phyloP scores from a whole-genome alignment of 208 protist genomes.

The Trypanosoma brucei region DNA sequence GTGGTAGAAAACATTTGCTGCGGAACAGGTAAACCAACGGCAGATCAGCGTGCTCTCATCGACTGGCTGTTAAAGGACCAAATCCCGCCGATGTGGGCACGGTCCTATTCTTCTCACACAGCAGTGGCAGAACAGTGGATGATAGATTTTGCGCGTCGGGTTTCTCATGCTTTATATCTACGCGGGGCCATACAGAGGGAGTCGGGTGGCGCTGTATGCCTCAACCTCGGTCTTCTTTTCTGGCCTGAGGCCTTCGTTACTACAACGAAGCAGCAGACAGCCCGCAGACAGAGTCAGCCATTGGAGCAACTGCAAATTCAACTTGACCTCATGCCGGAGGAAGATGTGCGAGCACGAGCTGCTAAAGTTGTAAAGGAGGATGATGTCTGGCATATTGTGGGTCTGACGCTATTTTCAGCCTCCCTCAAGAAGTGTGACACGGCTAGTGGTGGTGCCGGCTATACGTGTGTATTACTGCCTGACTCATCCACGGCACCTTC shows the following conservation, averaged over 20 bases:
- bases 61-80: constrained; percentile 68
- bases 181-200: constrained; percentile 31
- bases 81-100: constrained; percentile 85
- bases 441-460: neutral
- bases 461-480: constrained; percentile 31
- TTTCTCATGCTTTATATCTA: constrained; percentile 50
- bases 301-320: constrained; percentile 91
- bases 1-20: constrained; percentile 9
- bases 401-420: constrained; percentile 57
- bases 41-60: constrained; percentile 84
- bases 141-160: constrained; percentile 54
- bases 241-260: constrained; percentile 95
- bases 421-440: neutral
- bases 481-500: constrained; percentile 23
- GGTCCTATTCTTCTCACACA: constrained; percentile 29
- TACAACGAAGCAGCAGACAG: constrained; percentile 94
- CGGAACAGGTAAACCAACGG: constrained; percentile 75
- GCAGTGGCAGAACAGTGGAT: constrained; percentile 52
- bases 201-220: constrained; percentile 22
- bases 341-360: constrained; percentile 4
- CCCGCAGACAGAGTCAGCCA: constrained; percentile 75
- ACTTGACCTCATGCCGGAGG: constrained; percentile 41
- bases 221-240: constrained; percentile 95
- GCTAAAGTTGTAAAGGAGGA: neutral
- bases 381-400: constrained; percentile 21